Conservation (phyloP, 805 yeast species). For the Candida multigemmis region DNA sequence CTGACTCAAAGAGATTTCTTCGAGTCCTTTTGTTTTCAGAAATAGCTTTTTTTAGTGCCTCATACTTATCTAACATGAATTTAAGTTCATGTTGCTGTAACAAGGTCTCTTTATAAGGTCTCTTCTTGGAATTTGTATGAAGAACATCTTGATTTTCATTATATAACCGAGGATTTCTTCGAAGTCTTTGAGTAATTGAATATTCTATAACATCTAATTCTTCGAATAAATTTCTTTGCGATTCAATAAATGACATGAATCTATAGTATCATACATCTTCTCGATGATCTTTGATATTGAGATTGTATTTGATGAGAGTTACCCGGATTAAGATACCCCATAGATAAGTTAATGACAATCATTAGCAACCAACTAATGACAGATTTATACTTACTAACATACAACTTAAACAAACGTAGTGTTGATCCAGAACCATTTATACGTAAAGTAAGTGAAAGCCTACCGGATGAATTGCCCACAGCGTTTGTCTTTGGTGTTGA, state of each 20-base stretch:
- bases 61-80: constrained; percentile 39
- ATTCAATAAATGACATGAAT: constrained; percentile 20
- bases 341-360: too few relatives aligned
- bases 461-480: constrained; percentile 29
- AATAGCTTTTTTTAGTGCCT: too few relatives aligned
- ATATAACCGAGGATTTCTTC: constrained; percentile 53
- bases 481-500: constrained; percentile 58
- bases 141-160: too few relatives aligned
- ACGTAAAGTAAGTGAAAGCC: constrained; percentile 13
- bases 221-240: constrained; percentile 34
- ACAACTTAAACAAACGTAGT: constrained; percentile 45
- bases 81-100: constrained; percentile 64
- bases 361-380: too few relatives aligned
- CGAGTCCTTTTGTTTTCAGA: too few relatives aligned
- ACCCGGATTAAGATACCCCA: too few relatives aligned
- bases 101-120: constrained; percentile 42
- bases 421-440: constrained; percentile 24
- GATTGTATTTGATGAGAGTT: background rate
- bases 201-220: constrained; percentile 67
- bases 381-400: constrained; percentile 33
- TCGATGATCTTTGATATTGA: background rate
- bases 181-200: constrained; percentile 55
- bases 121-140: constrained; percentile 21
- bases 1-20: too few relatives aligned
- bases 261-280: background rate